Percentiles rank a stretch among this genome's conserved stretches.
Conservation (phyloP, 345 rosid species). For the Populus pruinosa region DNA sequence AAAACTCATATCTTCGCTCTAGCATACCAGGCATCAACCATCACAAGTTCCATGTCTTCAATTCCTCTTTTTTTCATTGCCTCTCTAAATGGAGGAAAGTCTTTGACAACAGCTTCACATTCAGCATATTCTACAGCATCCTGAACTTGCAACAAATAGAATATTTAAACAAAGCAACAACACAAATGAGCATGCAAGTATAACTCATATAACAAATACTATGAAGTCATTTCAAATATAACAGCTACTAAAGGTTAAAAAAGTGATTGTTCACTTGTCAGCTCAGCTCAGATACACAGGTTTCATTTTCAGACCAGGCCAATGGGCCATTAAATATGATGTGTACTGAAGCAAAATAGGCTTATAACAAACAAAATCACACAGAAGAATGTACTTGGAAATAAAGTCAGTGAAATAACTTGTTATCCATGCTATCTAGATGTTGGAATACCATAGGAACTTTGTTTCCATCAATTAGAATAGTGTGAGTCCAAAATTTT, state of each 20-base stretch:
- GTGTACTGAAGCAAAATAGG: neutral
- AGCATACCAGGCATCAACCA: constrained; percentile 84
- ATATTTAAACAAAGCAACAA: neutral
- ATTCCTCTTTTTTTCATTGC: constrained; percentile 92
- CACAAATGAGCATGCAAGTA: neutral
- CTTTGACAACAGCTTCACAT: constrained; percentile 89
- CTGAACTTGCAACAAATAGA: constrained; percentile 30
- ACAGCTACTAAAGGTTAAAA: neutral
- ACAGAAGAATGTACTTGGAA: neutral
- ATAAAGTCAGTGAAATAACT: neutral
- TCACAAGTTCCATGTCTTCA: constrained; percentile 88
- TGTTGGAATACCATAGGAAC: neutral
- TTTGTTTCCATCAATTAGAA: neutral
- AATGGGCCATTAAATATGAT: neutral
- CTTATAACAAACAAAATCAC: neutral
- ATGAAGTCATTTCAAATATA: neutral
- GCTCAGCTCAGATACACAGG: neutral
- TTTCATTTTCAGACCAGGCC: neutral
- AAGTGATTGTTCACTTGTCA: neutral
- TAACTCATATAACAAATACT: neutral
- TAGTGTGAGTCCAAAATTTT: neutral
- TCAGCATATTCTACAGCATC: constrained; percentile 87
- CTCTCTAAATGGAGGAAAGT: constrained; percentile 67
- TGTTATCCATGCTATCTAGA: neutral
- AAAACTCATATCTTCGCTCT: neutral